Evolutionary conservation across 768 basidiomycete species (phyloP), one percentile per base, ranked within the genome.

Genomic region (Hygrocybe coccinea): DNA sequence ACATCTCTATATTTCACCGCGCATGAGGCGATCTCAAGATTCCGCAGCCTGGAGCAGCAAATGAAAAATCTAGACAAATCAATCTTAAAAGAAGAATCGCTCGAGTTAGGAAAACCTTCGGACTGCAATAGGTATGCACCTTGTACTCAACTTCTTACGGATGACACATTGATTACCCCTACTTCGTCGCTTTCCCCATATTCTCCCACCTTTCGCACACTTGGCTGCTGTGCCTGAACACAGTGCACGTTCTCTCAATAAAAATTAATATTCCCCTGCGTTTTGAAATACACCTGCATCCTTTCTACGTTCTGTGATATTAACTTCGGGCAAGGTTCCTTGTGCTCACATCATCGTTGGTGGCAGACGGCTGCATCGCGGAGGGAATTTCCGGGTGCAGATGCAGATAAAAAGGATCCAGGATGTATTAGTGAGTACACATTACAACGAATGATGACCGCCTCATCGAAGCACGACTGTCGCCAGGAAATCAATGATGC

Each of bases 271-370:
- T n/a, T n/a, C n/a, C n/a, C n/a, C n/a, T n/a, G n/a, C n/a, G n/a
- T n/a, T n/a, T n/a, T n/a, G n/a, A n/a, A n/a, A n/a, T n/a, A n/a
- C n/a, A n/a, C n/a, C n/a, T n/a, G n/a, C n/a, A n/a, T n/a, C n/a
- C n/a, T n/a, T n/a, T n/a, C n/a, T n/a, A n/a, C n/a, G n/a, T n/a
- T n/a, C 60, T 38, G 74, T 77, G 7, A 72, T 62, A 0, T 59
- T 76, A 3, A 68, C 68, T 9, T 71, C 68, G 9, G 82, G 83
- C 2, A 66, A 75, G 36, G 69, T 64, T 10, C 50, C 82, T 11
- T 64, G 56, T 4, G 80, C 76, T 15, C 77, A 85, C 62, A 71
- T 83, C 21, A 73, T 85, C 55, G 67, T 85, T 49, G 83, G 82
- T 12, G 82, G n/a, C 83, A 1, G 83, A 84, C 59, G 83, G 83